Percentiles rank a stretch among this genome's conserved stretches.
These are phyloP conservation scores for Pseudogymnoascus pannorum DNA, from an alignment of 2,329 filamentous ascomycete species.

Conservation along the genomic window DNA sequence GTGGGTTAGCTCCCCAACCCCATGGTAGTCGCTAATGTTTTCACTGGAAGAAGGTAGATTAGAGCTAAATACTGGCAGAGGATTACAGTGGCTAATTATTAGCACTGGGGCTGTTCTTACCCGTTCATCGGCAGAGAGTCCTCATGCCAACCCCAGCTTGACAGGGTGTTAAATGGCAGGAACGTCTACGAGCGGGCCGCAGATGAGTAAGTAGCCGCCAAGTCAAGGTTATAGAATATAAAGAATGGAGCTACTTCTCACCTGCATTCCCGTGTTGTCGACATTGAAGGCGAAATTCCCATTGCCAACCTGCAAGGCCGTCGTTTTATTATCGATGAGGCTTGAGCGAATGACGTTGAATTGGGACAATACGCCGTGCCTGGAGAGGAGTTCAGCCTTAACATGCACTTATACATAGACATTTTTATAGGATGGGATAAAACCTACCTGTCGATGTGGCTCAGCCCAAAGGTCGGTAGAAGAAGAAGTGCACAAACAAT, in stretches of 20 bases:
- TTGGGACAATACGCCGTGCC: background rate
- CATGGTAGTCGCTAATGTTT: conserved; percentile 28
- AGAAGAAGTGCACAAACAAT: background rate
- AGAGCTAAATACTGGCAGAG: background rate
- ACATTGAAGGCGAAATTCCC: conserved; percentile 41
- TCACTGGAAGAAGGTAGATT: conserved; percentile 18
- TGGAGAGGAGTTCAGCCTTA: background rate
- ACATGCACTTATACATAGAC: background rate
- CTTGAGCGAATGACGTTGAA: background rate
- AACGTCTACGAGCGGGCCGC: conserved; percentile 27
- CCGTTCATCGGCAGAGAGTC: conserved; percentile 32
- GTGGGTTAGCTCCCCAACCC: conserved; percentile 30
- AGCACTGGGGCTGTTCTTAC: background rate
- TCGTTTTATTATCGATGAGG: conserved; percentile 22
- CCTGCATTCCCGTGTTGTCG: conserved; percentile 39
- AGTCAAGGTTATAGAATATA: background rate
- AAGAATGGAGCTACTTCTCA: background rate
- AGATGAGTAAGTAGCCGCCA: background rate
- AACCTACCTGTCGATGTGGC: background rate
- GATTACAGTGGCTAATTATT: background rate
- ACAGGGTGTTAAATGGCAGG: conserved; percentile 34
- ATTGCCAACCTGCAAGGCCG: conserved; percentile 37
- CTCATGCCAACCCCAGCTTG: conserved; percentile 41
- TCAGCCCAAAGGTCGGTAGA: background rate
- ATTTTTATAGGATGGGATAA: background rate